These are phyloP conservation scores for Penicillium sp. DNA, from an alignment of 2,329 filamentous ascomycete species.

Conservation along the genomic window DNA sequence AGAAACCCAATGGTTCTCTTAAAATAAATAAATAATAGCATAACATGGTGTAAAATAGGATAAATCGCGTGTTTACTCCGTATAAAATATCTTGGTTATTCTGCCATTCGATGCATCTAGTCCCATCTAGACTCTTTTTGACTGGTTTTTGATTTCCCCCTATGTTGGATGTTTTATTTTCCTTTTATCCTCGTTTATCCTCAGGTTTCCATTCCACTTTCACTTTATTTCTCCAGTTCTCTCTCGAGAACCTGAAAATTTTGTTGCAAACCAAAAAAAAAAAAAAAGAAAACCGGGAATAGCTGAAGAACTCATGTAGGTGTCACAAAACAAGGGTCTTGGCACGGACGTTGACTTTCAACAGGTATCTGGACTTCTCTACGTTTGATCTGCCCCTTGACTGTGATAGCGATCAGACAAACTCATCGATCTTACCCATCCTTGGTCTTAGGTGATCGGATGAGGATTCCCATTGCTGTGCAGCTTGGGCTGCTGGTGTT, in stretches of 20 bases:
- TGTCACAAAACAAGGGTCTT: background rate
- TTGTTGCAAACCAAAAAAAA: too few species aligned
- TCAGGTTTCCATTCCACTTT: background rate
- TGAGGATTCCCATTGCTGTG: slow-evolving; percentile 85
- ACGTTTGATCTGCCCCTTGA: background rate
- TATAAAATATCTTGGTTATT: too few species aligned
- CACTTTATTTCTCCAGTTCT: background rate
- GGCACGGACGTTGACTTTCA: background rate
- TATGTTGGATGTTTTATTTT: too few species aligned
- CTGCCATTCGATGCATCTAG: slow-evolving; percentile 4
- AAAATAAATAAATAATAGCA: background rate
- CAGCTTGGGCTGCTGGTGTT: slow-evolving; percentile 82
- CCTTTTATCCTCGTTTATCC: background rate
- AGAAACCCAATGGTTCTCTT: background rate
- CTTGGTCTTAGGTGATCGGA: slow-evolving; percentile 36
- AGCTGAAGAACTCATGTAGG: background rate
- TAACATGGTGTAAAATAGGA: background rate
- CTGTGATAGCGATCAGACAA: background rate
- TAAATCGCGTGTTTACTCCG: too few species aligned
- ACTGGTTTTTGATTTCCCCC: background rate
- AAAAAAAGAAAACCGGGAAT: too few species aligned
- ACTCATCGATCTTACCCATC: background rate
- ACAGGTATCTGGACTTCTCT: background rate
- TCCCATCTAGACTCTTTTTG: background rate
- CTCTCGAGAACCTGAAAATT: too few species aligned